Base-by-base conservation (phyloP, 78 protist species). In the slime mould (Dictyostelium discoideum) region DNA sequence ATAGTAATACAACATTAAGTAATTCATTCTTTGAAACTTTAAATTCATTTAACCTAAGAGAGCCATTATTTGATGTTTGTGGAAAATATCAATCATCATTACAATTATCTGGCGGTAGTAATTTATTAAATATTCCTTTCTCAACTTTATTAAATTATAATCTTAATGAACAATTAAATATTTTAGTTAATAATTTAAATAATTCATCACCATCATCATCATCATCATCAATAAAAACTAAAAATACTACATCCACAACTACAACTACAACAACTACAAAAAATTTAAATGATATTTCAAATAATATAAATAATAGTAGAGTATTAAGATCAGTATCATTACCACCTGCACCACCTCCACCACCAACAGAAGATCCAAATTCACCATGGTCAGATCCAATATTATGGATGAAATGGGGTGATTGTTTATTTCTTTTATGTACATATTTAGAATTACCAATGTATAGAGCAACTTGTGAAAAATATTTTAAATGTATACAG, bases 381-480 rank as follows among this genome's bases (percentile, higher is more conserved):
- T 81, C 87, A 7, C 87, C 86, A 4, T 89, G 94, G 94, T 89
- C 94, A 2, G 94, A 89, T 37, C 87, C 87, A n/a, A 14, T 48
- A 14, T 57, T 89, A 13, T 89, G 94, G 94, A 76, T 89, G 83
- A 60, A 84, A 44, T 89, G 94, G 94, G 94, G 94, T 29, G 94
- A 89, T 32, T 89, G 94, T 89, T 48, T 89, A 40, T 89, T 81
- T 32, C 39, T 89, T 9, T 50, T 89, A 16, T 89, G 94, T 48
- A 89, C 87, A 7, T 89, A 46, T 69, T 65, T 89, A 32, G 94
- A 81, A 69, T 46, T 89, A 69, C 94, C 94, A 79, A 89, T 89
- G 94, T 89, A 89, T 69, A 89, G 84, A 69, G 84, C 94, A 44
- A 89, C 94, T 24, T 89, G 94, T 89, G 94, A 89, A 69, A 89